These are phyloP conservation scores for Termitomyces sp. DNA, from an alignment of 768 basidiomycete genomes.

Conservation along the genomic window DNA sequence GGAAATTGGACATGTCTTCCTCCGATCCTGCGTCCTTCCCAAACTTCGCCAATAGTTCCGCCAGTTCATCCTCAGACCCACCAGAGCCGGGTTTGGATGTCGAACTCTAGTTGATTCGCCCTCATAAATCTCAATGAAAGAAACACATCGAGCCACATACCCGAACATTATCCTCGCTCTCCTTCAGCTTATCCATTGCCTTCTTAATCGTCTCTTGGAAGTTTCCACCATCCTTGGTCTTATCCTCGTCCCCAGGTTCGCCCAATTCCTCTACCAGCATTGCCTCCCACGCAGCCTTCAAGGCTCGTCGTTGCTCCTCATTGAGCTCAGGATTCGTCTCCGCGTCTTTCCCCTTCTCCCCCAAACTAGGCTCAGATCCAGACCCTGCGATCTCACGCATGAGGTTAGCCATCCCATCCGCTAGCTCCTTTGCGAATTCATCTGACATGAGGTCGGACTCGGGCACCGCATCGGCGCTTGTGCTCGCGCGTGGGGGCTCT, in stretches of 20 bases:
- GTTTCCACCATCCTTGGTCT: background rate
- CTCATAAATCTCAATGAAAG: background rate
- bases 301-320: background rate
- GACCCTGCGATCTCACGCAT: slow-evolving; percentile 7
- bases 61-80: slow-evolving; percentile 38
- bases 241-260: background rate
- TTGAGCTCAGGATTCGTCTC: background rate
- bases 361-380: background rate
- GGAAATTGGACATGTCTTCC: slow-evolving; percentile 58
- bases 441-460: slow-evolving; percentile 7
- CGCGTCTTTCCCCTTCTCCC: background rate
- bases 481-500: background rate
- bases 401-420: slow-evolving; percentile 6
- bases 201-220: slow-evolving; percentile 73
- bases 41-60: slow-evolving; percentile 52
- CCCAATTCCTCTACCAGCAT: slow-evolving; percentile 4
- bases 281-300: slow-evolving; percentile 6
- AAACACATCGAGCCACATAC: slow-evolving; percentile 31
- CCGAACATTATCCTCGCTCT: slow-evolving; percentile 55
- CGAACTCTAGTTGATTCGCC: slow-evolving; percentile 4
- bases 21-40: slow-evolving; percentile 36
- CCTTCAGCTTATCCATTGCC: slow-evolving; percentile 72
- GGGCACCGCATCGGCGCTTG: background rate
- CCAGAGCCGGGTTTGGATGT: slow-evolving; percentile 18
- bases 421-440: slow-evolving; percentile 6